A percentile compares a stretch with the other conserved stretches of the same genome.
Conservation (phyloP, 192 early-diverging fungal genomes). For the Entophlyctis luteolus region DNA sequence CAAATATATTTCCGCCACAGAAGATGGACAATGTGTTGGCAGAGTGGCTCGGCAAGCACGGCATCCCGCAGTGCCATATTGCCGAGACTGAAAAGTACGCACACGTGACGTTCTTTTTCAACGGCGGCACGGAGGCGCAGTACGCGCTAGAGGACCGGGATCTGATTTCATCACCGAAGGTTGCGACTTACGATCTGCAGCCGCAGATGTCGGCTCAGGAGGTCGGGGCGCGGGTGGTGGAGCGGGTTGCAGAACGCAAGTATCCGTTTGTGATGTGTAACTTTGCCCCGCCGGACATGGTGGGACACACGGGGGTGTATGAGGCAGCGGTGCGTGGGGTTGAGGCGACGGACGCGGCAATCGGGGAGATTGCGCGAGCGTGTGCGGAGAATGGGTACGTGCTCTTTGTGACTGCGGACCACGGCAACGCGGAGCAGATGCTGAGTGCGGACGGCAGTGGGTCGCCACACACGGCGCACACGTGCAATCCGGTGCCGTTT, state of each 20-base stretch:
- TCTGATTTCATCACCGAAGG: slow-evolving; percentile 86
- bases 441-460: slow-evolving; percentile 67
- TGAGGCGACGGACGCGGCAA: slow-evolving; percentile 90
- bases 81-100: slow-evolving; percentile 99
- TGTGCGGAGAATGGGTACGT: slow-evolving; percentile 83
- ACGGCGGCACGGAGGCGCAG: slow-evolving; percentile 93
- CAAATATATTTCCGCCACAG: slow-evolving; percentile 92
- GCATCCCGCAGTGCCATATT: slow-evolving; percentile 88
- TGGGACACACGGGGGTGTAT: slow-evolving; percentile 94
- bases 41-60: slow-evolving; percentile 89
- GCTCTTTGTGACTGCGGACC: slow-evolving; percentile 95
- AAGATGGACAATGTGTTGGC: slow-evolving; percentile 96
- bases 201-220: slow-evolving; percentile 90
- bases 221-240: slow-evolving; percentile 87
- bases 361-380: slow-evolving; percentile 89
- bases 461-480: slow-evolving; percentile 96
- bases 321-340: slow-evolving; percentile 88
- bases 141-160: slow-evolving; percentile 84
- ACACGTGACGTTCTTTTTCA: slow-evolving; percentile 99
- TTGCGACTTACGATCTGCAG: slow-evolving; percentile 95
- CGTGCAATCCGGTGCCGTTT: slow-evolving; percentile 86
- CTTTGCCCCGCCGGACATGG: slow-evolving; percentile 89
- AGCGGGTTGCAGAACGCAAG: slow-evolving; percentile 69
- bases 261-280: slow-evolving; percentile 98
- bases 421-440: slow-evolving; percentile 99